Evolutionary conservation across 805 yeast genomes (phyloP).

Genomic region (Yarrowia sp.): DNA sequence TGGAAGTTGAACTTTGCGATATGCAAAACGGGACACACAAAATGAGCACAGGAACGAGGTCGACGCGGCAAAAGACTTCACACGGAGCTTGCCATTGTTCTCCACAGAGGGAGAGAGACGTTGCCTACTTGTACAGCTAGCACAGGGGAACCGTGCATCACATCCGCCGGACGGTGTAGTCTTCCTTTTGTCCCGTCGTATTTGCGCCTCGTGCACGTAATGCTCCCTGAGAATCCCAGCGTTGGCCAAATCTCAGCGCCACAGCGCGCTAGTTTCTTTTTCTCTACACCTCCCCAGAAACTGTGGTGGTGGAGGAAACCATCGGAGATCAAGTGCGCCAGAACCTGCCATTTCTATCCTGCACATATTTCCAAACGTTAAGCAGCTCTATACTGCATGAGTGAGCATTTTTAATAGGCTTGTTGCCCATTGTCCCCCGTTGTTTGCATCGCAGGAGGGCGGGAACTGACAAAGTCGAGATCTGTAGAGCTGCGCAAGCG

Average conservation of each 20-base stretch:
- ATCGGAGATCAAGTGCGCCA: conserved; percentile 21
- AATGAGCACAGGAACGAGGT: conserved; percentile 5
- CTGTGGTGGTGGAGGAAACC: background rate
- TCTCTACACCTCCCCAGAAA: background rate
- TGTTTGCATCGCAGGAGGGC: too few relatives aligned
- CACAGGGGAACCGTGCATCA: background rate
- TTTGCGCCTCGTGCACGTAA: background rate
- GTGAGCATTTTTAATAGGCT: conserved; percentile 8
- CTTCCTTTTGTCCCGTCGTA: conserved; percentile 3
- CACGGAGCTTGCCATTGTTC: background rate
- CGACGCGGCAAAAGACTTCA: background rate
- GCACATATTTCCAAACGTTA: conserved; percentile 9
- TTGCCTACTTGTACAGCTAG: background rate
- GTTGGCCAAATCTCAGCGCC: background rate
- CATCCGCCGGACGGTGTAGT: background rate
- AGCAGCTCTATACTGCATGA: background rate
- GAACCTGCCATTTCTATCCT: conserved; percentile 15
- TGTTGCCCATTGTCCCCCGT: background rate
- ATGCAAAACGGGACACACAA: background rate
- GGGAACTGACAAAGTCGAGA: too few relatives aligned
- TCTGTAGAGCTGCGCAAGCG: too few relatives aligned
- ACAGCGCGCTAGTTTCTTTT: background rate
- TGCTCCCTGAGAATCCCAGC: background rate
- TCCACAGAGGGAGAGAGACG: background rate
- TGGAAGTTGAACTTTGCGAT: conserved; percentile 9